Base-by-base conservation (phyloP, 1,139 yeast species). In the Candida dubliniensis region DNA sequence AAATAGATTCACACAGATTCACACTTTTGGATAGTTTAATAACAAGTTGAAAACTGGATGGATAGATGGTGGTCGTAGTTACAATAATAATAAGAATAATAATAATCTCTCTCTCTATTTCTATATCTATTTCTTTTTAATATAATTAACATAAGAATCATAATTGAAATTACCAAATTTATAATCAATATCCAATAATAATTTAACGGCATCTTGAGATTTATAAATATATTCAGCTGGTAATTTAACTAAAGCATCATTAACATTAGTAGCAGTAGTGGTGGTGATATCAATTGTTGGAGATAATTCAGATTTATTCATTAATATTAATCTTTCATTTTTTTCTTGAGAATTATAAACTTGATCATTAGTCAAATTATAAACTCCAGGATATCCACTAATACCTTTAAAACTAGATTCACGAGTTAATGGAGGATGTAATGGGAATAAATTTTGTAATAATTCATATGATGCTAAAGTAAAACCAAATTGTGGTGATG, bases 401-500 rank as follows among this genome's bases (percentile, higher is more conserved):
- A 71, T 65, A 34, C 76, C 68, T 53, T 71, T 73, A 55, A 71
- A 74, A 53, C 68, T 71, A 29, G 77, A 72, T 46, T 71, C 74
- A 46, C 64, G 69, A 41, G 77, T 71, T 48, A 67, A 60, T 45
- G 78, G 76, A 43, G 77, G 78, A 52, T 68, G 68, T 51, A 74
- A 69, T 42, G 78, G 78, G 69, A 66, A 65, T 51, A 71, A 53
- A 48, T 57, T 71, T 55, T 74, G 77, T 64, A 93, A 83, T 40
- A 93, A 67, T 67, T 93, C 99, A 67, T 93, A 93, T 26, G 96
- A 93, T 11, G 98, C 99, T 57, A 93, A 78, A 10, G 99, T 93
- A 68, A 93, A 91, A 45, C 98, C 99, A 64, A 93, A 93, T 67
- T 93, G 99, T 14, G 99, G 99, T 2, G 97, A 90, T 5, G 98